These are phyloP conservation scores for Turritis glabra DNA, from an alignment of 345 rosid genomes.

Conservation along the genomic window DNA sequence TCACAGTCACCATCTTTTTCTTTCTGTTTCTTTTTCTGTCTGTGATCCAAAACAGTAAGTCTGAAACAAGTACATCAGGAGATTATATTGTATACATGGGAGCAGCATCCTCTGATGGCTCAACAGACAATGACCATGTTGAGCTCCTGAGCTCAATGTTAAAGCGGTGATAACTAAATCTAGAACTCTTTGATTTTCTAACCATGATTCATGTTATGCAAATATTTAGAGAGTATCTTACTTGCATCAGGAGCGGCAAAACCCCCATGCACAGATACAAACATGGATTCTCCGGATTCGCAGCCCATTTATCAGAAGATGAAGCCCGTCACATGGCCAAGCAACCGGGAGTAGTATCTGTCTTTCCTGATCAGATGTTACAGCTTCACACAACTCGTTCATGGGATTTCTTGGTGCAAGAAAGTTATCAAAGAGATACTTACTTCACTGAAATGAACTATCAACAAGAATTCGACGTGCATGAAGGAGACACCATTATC, in stretches of 20 bases:
- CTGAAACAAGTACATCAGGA: conserved; percentile 21
- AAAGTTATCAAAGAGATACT: conserved; percentile 34
- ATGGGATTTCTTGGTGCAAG: conserved; percentile 38
- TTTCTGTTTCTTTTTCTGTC: conserved; percentile 20
- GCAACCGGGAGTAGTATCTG: conserved; percentile 34
- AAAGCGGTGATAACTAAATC: conserved; percentile 10
- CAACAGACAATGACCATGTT: conserved; percentile 25
- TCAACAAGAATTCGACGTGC: conserved; percentile 21
- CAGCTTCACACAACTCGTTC: conserved; percentile 37
- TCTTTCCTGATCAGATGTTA: conserved; percentile 35
- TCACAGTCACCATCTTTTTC: not conserved
- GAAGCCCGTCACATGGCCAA: conserved; percentile 26
- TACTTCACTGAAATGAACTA: conserved; percentile 14
- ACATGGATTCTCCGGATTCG: conserved; percentile 38
- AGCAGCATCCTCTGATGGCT: conserved; percentile 24
- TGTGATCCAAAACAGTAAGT: conserved; percentile 17
- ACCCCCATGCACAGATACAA: conserved; percentile 23
- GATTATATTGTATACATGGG: conserved; percentile 39
- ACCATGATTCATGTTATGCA: not conserved
- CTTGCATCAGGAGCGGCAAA: conserved; percentile 30
- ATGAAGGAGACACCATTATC: conserved; percentile 27
- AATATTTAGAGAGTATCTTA: not conserved
- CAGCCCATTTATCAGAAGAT: conserved; percentile 33
- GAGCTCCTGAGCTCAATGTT: conserved; percentile 33
- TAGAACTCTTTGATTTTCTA: conserved; percentile 4